A percentile compares a stretch with the other conserved stretches of the same genome.
phyloP scores from a whole-genome alignment of 2,329 filamentous ascomycete genomes.

The Botrytis squamosa region DNA sequence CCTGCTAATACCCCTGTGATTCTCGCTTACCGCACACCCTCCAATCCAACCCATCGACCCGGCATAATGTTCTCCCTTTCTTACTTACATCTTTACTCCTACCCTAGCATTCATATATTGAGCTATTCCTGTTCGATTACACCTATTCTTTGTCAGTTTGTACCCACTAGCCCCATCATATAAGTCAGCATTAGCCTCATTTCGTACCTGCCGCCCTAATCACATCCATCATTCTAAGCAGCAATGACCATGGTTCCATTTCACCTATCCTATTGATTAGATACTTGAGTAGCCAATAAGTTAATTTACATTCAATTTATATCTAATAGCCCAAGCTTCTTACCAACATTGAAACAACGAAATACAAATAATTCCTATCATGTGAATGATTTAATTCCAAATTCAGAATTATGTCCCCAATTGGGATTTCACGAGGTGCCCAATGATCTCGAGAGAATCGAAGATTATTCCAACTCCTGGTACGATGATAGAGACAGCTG shows the following conservation, averaged over 20 bases:
- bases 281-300: background rate
- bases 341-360: background rate
- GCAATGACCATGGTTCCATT: background rate
- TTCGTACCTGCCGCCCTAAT: slow-evolving; percentile 6
- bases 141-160: background rate
- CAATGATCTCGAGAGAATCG: background rate
- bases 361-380: background rate
- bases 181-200: slow-evolving; percentile 12
- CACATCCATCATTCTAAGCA: slow-evolving; percentile 13
- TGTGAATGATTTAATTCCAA: background rate
- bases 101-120: slow-evolving; percentile 4
- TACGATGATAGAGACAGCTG: background rate
- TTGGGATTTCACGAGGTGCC: background rate
- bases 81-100: slow-evolving; percentile 12
- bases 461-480: background rate
- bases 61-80: slow-evolving; percentile 21
- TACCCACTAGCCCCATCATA: background rate
- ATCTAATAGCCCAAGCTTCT: background rate
- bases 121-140: background rate
- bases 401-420: background rate
- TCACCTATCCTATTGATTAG: background rate
- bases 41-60: slow-evolving; percentile 12
- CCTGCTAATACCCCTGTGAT: background rate
- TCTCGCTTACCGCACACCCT: slow-evolving; percentile 9
- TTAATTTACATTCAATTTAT: background rate